phyloP scores from a whole-genome alignment of 257 asterid species.

The Solanum virginianum region DNA sequence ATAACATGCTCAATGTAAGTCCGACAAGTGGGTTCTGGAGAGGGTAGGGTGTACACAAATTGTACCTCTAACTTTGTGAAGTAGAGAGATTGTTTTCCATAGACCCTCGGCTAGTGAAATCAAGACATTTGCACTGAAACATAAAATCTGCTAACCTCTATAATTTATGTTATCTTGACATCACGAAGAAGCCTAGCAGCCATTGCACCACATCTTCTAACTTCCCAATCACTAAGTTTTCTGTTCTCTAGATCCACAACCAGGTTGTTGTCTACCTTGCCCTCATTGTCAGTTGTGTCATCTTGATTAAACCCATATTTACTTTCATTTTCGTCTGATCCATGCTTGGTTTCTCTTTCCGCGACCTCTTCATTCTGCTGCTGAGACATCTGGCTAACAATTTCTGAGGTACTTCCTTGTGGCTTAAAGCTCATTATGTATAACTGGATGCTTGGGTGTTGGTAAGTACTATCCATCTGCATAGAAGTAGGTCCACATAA shows the following conservation, averaged over 20 bases:
- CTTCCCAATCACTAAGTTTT: constrained; percentile 73
- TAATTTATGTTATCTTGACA: constrained; percentile 47
- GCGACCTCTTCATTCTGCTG: constrained; percentile 10
- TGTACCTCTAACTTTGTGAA: too few species aligned
- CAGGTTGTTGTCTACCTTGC: constrained; percentile 4
- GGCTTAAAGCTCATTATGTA: constrained; percentile 58
- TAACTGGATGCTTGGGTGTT: constrained; percentile 87
- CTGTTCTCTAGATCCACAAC: constrained; percentile 13
- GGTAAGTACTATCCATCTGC: constrained; percentile 85
- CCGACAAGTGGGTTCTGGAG: too few species aligned
- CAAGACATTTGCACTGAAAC: not conserved
- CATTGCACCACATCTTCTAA: constrained; percentile 82
- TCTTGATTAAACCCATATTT: constrained; percentile 6
- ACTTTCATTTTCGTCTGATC: constrained; percentile 28
- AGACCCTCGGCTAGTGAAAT: too few species aligned
- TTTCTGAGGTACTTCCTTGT: constrained; percentile 11
- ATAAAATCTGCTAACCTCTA: not conserved
- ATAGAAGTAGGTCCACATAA: not conserved
- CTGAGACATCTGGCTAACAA: constrained; percentile 11
- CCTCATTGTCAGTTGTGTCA: constrained; percentile 6
- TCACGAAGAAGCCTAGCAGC: constrained; percentile 93
- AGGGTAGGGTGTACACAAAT: too few species aligned
- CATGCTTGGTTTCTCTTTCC: constrained; percentile 21
- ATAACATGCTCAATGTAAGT: too few species aligned
- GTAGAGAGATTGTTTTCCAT: too few species aligned